Base-by-base conservation (phyloP, 768 basidiomycete genomes). In the Boletus subparvulus region DNA sequence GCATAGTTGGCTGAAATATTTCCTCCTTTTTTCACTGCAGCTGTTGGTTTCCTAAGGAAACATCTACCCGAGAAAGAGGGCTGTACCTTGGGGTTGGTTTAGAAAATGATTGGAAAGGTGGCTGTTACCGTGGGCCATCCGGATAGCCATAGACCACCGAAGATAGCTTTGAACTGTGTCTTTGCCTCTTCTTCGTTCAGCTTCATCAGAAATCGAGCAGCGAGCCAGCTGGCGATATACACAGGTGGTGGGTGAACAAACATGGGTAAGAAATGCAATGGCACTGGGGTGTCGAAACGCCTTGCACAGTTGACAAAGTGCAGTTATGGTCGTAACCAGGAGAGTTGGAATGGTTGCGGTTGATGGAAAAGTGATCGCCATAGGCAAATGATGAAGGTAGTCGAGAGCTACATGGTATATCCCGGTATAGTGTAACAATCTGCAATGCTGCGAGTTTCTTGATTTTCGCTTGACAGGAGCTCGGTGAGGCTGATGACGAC, bases 101-200 rank as follows among this genome's bases (percentile, higher is more conserved):
- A 21, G 1, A 21, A 21, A 21, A 21, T 21, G 21, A 21, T 21
- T 21, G 21, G 21, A 21, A 21, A 21, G 21, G 21, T 21, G 21
- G 21, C 21, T 21, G 21, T 21, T 21, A 21, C 21, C 21, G 21
- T 21, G 21, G 21, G 21, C 26, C 26, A 28, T 28, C 26, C 26
- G 26, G 26, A 28, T 28, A 28, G 6, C 26, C 26, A 28, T 28
- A 28, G 6, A 51, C 47, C 80, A 3, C 85, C 86, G 26, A 85
- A 79, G 10, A 85, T 74, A 45, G 83, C 75, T 70, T 88, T 87
- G 70, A 83, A 88, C 70, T 90, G 87, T n/a, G 87, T 86, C 47
- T 80, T 73, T 32, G 81, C 79, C 64, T 89, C 88, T 64, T 87
- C 79, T 65, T 89, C 26, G 6, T 81, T 79, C 14, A 73, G 65